Base-by-base conservation (phyloP, 2,329 filamentous ascomycete species). In the Calonectria leucothoes region DNA sequence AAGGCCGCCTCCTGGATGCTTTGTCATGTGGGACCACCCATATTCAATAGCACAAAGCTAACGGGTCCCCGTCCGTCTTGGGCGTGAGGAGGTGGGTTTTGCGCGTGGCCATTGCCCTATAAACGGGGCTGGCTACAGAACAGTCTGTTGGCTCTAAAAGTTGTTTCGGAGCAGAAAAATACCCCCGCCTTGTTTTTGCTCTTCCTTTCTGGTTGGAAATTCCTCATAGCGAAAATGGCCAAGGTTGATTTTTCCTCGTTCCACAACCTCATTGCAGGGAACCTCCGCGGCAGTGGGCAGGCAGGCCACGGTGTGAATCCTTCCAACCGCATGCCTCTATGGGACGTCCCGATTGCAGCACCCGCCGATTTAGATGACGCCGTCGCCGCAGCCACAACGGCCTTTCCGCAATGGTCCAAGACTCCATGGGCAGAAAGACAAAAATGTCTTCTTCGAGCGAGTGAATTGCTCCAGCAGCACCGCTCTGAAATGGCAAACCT, bases 11-110 rank as follows among this genome's bases (percentile, higher is more conserved):
- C 37, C 55, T 61, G 15, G 15, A 23, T 23, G 55, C 55, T n/a
- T 39, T 61, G 55, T 35, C 33, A 61, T 61, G 55, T 61, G 55
- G 55, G 55, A 61, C 55, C 55, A 27, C 33, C 55, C 55, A 61
- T 35, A 61, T 61, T 23, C 55, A 61, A 37, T 23, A 20, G 33
- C 7, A 33, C 8, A 27, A 61, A 39, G 55, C 55, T 7, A 39
- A n/a, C 17, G 11, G 20, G 12, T n/a, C 42, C 35, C 52, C 20
- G n/a, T n/a, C 55, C 35, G 15, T 61, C 12, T 61, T 25, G 33
- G 5, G n/a, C 33, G 55, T 39, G 55, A 61, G 55, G 55, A 35
- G 55, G 55, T 61, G 55, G 55, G 55, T 20, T 33, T 39, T 27
- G 33, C 14, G 12, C 14, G 23, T 39, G 35, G 33, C 55, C 33